These are phyloP conservation scores for Didymella lethalis DNA, from an alignment of 2,329 filamentous ascomycete species.

Conservation along the genomic window DNA sequence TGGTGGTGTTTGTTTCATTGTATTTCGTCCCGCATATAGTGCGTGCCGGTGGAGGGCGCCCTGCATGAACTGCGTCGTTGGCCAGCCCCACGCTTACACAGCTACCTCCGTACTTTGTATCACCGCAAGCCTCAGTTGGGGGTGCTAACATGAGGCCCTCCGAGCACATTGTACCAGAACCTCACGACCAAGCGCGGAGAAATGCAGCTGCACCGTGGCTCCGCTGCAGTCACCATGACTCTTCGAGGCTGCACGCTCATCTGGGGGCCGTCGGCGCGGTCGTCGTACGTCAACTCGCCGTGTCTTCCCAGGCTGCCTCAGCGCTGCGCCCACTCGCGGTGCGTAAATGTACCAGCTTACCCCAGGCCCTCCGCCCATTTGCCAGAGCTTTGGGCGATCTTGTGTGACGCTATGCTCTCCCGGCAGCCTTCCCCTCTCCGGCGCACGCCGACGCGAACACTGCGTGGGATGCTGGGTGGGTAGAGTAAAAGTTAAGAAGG, in stretches of 20 bases:
- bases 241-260: not conserved
- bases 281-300: conserved; percentile 16
- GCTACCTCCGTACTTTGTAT: conserved; percentile 6
- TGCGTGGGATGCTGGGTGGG: conserved; percentile 14
- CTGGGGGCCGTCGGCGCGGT: conserved; percentile 11
- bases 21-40: conserved; percentile 19
- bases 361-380: conserved; percentile 27
- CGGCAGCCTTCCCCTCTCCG: conserved; percentile 20
- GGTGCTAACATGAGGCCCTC: not conserved
- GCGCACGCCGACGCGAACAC: conserved; percentile 14
- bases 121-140: conserved; percentile 9
- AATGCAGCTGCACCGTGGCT: conserved; percentile 4
- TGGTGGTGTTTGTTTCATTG: conserved; percentile 15
- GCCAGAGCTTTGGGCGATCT: conserved; percentile 21
- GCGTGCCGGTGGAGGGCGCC: conserved; percentile 19
- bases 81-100: conserved; percentile 21
- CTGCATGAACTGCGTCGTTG: conserved; percentile 25
- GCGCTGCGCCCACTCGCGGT: conserved; percentile 26
- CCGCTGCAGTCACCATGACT: conserved; percentile 9
- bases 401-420: conserved; percentile 18
- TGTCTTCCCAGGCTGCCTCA: conserved; percentile 9
- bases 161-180: conserved; percentile 7
- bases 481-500: conserved; percentile 5
- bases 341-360: conserved; percentile 25
- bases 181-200: conserved; percentile 10